Evolutionary conservation across 2,329 filamentous ascomycete genomes (phyloP).

Genomic region (Apiospora phragmitis): DNA sequence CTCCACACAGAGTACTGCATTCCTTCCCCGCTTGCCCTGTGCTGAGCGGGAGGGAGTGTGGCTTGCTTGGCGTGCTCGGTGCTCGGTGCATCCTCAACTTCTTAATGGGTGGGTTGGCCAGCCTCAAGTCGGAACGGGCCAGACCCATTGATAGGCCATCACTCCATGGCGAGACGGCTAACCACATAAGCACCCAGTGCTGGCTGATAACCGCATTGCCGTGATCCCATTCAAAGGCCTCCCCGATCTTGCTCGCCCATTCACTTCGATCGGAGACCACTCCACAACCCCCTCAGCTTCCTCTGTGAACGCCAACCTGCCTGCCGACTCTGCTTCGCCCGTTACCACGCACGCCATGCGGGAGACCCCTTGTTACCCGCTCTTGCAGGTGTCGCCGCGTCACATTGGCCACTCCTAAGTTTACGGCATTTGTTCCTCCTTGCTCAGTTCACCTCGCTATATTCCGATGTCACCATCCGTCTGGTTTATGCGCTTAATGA

Average conservation of each 20-base stretch:
- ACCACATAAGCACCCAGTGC: neutral
- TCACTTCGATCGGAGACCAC: neutral
- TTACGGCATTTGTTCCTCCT: slow-evolving; percentile 7
- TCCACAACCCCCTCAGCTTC: neutral
- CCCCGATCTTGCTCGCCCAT: neutral
- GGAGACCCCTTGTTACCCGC: slow-evolving; percentile 42
- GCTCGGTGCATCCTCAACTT: neutral
- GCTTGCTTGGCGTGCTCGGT: neutral
- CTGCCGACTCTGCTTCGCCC: slow-evolving; percentile 11
- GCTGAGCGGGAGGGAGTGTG: slow-evolving; percentile 6
- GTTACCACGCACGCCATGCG: slow-evolving; percentile 30
- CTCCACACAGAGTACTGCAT: neutral
- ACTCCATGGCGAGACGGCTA: neutral
- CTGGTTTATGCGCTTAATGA: neutral
- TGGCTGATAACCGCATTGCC: neutral
- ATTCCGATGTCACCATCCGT: slow-evolving; percentile 6
- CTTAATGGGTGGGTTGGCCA: slow-evolving; percentile 7
- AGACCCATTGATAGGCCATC: neutral
- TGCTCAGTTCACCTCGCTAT: neutral
- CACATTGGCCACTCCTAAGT: slow-evolving; percentile 14
- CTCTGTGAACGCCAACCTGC: neutral
- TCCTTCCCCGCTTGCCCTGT: slow-evolving; percentile 5
- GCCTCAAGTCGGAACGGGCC: slow-evolving; percentile 6
- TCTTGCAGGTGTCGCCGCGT: slow-evolving; percentile 35
- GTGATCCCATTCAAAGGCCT: neutral